Percentiles rank a stretch among this genome's conserved stretches.
Conservation (phyloP, 192 early-diverging fungal species). For the Backusella sp. region DNA sequence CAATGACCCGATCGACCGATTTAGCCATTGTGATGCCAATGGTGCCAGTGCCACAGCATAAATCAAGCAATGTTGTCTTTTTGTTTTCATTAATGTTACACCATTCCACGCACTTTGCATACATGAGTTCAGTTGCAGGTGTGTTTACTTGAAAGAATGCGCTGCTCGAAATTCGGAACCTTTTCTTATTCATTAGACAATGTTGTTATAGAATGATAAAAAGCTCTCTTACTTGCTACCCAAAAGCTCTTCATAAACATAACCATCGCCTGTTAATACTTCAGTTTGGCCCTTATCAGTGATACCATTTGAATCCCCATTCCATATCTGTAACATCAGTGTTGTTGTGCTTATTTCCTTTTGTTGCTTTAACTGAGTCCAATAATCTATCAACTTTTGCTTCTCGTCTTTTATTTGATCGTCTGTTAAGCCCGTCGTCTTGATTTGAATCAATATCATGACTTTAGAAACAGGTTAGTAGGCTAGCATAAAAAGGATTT, state of each 20-base stretch:
- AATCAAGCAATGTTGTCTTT: conserved; percentile 57
- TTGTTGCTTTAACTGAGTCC: conserved; percentile 18
- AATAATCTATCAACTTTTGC: conserved; percentile 24
- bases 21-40: conserved; percentile 75
- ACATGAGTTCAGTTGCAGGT: conserved; percentile 63
- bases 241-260: conserved; percentile 63
- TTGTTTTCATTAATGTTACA: conserved; percentile 22
- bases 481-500: not conserved
- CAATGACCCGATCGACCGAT: conserved; percentile 63
- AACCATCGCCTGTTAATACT: conserved; percentile 51
- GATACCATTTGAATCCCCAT: conserved; percentile 55
- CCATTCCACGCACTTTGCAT: conserved; percentile 42
- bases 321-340: conserved; percentile 46
- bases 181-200: not conserved
- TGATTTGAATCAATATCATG: conserved; percentile 68
- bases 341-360: conserved; percentile 40
- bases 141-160: conserved; percentile 86
- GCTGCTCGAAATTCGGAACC: conserved; percentile 69
- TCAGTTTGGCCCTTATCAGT: conserved; percentile 40
- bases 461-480: conserved; percentile 10
- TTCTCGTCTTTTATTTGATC: conserved; percentile 42
- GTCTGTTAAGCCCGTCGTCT: conserved; percentile 41
- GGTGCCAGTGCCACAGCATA: conserved; percentile 85
- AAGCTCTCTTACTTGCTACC: conserved; percentile 37
- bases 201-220: not conserved